Percentiles rank a stretch among this genome's conserved stretches.
These are phyloP conservation scores for Pichia paraexigua DNA, from an alignment of 805 yeast genomes.

Conservation along the genomic window DNA sequence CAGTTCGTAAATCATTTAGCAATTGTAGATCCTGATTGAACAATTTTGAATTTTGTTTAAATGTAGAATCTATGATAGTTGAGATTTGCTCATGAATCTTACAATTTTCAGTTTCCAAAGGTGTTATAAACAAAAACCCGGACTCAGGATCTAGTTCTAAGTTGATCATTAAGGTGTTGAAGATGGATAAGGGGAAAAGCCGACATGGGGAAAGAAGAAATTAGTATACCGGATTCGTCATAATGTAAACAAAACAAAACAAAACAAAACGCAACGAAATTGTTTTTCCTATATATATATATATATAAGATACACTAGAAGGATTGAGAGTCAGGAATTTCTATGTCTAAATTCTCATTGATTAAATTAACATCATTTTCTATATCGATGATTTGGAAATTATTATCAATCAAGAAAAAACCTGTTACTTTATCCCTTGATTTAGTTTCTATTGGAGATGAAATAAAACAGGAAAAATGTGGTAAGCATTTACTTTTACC, in stretches of 20 bases:
- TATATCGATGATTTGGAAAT: conserved; percentile 11
- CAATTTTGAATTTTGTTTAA: conserved; percentile 28
- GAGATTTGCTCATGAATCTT: not conserved
- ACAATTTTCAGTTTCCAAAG: conserved; percentile 26
- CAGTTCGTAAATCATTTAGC: conserved; percentile 37
- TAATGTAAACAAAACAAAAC: too few species aligned
- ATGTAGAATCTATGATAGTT: conserved; percentile 33
- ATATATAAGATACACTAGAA: not conserved
- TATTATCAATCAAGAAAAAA: conserved; percentile 10
- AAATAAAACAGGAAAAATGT: conserved; percentile 18
- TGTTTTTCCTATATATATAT: too few species aligned
- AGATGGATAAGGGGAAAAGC: not conserved
- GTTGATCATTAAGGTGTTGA: not conserved
- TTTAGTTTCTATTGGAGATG: conserved; percentile 8
- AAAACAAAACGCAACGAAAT: too few species aligned
- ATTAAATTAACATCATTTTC: not conserved
- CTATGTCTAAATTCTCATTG: not conserved
- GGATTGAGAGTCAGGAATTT: conserved; percentile 12
- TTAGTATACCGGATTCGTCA: too few species aligned
- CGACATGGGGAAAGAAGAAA: too few species aligned
- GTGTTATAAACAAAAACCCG: conserved; percentile 31
- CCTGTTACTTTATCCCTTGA: conserved; percentile 5
- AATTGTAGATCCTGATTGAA: conserved; percentile 28
- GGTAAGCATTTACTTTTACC: conserved; percentile 17
- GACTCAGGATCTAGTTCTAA: not conserved